Evolutionary conservation across 2,329 filamentous ascomycete genomes (phyloP).

Genomic region (Reticulascus tulasneorum): DNA sequence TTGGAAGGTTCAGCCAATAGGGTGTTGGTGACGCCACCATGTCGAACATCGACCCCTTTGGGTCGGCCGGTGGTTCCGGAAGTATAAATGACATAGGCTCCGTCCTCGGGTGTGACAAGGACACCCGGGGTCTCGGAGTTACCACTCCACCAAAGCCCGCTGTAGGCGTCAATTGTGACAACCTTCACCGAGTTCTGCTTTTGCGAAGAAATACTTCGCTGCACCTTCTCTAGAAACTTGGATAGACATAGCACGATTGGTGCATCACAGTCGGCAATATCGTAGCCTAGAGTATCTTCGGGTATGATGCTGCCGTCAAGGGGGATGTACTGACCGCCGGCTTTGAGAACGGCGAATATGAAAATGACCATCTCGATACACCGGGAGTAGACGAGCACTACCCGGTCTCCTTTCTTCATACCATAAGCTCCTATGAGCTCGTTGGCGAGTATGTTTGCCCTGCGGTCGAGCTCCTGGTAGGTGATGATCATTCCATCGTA

Average conservation of each 20-base stretch:
- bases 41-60: conserved; percentile 56
- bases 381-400: conserved; percentile 53
- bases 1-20: conserved; percentile 18
- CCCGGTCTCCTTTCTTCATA: conserved; percentile 38
- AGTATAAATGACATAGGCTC: conserved; percentile 50
- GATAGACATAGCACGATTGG: conserved; percentile 43
- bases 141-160: conserved; percentile 10
- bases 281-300: conserved; percentile 43
- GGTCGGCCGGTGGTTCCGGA: conserved; percentile 55
- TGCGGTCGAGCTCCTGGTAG: conserved; percentile 39
- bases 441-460: conserved; percentile 37
- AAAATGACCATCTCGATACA: conserved; percentile 54
- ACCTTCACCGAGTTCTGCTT: conserved; percentile 6
- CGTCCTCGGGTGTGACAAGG: conserved; percentile 29
- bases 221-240: conserved; percentile 11
- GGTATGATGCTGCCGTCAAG: conserved; percentile 53
- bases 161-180: conserved; percentile 10
- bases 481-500: conserved; percentile 32
- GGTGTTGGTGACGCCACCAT: conserved; percentile 24
- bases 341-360: conserved; percentile 52
- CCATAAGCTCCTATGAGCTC: conserved; percentile 31
- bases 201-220: conserved; percentile 7
- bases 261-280: conserved; percentile 41
- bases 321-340: conserved; percentile 56
- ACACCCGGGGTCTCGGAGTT: conserved; percentile 13